Conservation (phyloP, 169 alveolate species). For the Cytauxzoon felis region DNA sequence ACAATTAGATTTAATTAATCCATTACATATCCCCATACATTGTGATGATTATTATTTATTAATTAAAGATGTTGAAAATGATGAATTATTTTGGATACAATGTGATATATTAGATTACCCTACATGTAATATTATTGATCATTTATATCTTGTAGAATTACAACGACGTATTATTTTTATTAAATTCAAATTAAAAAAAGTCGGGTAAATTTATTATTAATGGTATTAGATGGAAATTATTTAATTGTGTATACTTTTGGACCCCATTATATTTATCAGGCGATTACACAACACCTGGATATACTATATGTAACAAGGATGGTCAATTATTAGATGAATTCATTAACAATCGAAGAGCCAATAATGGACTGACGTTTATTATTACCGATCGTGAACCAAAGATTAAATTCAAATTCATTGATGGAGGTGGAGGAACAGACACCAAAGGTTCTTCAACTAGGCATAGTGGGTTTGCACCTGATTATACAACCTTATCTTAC, state of each 20-base stretch:
- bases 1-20: conserved; percentile 32
- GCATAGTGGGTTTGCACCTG: not conserved
- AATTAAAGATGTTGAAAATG: not conserved
- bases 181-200: conserved; percentile 16
- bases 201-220: conserved; percentile 7
- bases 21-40: conserved; percentile 37
- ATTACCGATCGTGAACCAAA: conserved; percentile 10
- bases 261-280: conserved; percentile 45
- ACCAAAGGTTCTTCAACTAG: not conserved
- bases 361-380: conserved; percentile 12
- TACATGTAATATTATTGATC: not conserved
- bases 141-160: conserved; percentile 17
- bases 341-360: not conserved
- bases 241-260: conserved; percentile 43
- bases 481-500: too few relatives aligned
- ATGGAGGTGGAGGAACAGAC: conserved; percentile 18
- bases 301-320: not conserved
- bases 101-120: conserved; percentile 7
- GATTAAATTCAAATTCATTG: conserved; percentile 10
- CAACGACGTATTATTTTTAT: conserved; percentile 25
- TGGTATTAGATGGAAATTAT: conserved; percentile 57
- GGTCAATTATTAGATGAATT: not conserved
- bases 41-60: conserved; percentile 49
- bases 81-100: not conserved
- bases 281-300: conserved; percentile 17